These are phyloP conservation scores for Rhizophora apiculata DNA, from an alignment of 345 rosid species.

Conservation along the genomic window DNA sequence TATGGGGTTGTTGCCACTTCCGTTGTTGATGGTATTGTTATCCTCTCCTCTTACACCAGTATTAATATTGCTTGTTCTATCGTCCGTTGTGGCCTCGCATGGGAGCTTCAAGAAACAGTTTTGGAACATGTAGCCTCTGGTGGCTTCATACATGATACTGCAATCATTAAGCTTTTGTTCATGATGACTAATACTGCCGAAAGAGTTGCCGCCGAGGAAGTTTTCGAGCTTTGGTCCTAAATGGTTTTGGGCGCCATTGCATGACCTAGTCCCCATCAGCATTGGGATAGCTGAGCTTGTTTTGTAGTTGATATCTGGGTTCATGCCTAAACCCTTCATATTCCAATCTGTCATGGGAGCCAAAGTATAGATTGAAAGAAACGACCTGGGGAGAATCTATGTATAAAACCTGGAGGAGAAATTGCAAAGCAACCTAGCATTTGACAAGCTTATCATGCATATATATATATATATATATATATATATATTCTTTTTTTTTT, in stretches of 20 bases:
- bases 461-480: too few relatives aligned
- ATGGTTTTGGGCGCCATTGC: slow-evolving; percentile 16
- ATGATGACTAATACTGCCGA: slow-evolving; percentile 2
- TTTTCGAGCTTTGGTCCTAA: slow-evolving; percentile 23
- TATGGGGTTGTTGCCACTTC: slow-evolving; percentile 27
- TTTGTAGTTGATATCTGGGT: slow-evolving; percentile 24
- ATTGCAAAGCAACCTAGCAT: background rate
- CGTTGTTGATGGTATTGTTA: background rate
- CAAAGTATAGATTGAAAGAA: background rate
- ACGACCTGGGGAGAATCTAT: too few relatives aligned
- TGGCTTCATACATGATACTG: background rate
- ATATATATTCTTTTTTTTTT: background rate
- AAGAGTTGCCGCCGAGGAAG: slow-evolving; percentile 22
- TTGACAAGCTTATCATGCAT: background rate
- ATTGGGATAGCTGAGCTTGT: slow-evolving; percentile 23
- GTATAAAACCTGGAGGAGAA: background rate
- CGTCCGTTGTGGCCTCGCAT: slow-evolving; percentile 6
- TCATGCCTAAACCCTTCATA: slow-evolving; percentile 43
- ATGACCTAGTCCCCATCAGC: slow-evolving; percentile 16
- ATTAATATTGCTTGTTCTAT: slow-evolving; percentile 11
- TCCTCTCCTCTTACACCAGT: background rate
- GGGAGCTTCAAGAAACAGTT: slow-evolving; percentile 17
- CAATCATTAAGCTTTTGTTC: slow-evolving; percentile 13
- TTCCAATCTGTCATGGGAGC: slow-evolving; percentile 23
- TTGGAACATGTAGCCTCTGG: slow-evolving; percentile 18